Percentiles rank a stretch among this genome's conserved stretches.
Conservation (phyloP, 352 stramenopile genomes). For the Pythium phragmiticola region DNA sequence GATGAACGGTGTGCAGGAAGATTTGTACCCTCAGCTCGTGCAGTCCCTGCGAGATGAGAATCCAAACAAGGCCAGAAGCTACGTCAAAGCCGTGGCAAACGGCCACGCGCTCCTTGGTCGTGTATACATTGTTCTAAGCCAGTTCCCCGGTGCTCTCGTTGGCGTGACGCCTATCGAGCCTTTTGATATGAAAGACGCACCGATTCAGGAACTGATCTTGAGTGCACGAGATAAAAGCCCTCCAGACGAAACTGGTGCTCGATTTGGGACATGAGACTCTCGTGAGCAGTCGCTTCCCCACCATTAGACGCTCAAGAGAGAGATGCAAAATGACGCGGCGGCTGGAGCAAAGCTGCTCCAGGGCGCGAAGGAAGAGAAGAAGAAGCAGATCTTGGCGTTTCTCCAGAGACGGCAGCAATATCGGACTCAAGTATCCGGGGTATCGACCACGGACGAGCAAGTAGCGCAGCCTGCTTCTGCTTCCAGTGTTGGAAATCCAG, state of each 20-base stretch:
- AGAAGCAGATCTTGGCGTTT: constrained; percentile 41
- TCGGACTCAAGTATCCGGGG: constrained; percentile 23
- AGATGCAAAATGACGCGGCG: constrained; percentile 50
- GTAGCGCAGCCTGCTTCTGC: background rate
- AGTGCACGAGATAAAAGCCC: constrained; percentile 25
- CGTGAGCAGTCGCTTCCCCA: background rate
- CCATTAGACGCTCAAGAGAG: background rate
- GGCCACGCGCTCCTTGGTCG: constrained; percentile 41
- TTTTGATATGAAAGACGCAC: constrained; percentile 40
- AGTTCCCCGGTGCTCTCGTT: constrained; percentile 43
- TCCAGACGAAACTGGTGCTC: constrained; percentile 29
- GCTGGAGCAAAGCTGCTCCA: constrained; percentile 21
- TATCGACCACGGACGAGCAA: constrained; percentile 10
- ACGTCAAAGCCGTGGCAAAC: constrained; percentile 49
- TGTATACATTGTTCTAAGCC: constrained; percentile 36
- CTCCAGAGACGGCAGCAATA: constrained; percentile 41
- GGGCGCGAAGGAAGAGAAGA: constrained; percentile 35
- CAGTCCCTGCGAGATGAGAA: constrained; percentile 58
- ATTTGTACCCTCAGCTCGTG: constrained; percentile 63
- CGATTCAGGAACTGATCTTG: constrained; percentile 44
- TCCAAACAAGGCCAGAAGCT: constrained; percentile 52
- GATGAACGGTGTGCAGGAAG: constrained; percentile 19
- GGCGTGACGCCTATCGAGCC: constrained; percentile 28
- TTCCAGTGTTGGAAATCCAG: background rate
- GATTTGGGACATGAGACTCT: constrained; percentile 20